phyloP scores from a whole-genome alignment of 108 stramenopile genomes.

The Cyclotella cryptica region DNA sequence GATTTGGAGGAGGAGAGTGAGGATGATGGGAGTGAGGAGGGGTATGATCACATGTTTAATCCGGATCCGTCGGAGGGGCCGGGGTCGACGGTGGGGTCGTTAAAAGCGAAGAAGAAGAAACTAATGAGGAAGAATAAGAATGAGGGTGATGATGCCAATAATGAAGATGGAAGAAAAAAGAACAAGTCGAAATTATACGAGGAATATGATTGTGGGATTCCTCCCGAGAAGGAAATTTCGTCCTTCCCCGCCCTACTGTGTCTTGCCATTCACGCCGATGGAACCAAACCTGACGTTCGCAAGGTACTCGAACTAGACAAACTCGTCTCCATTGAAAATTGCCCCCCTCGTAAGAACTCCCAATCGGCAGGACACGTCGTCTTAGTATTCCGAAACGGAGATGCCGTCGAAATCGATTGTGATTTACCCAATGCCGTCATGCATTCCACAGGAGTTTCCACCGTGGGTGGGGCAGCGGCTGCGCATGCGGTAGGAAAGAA shows the following conservation, averaged over 20 bases:
- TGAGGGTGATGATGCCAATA: slow-evolving; percentile 19
- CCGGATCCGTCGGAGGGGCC: slow-evolving; percentile 29
- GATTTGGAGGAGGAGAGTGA: slow-evolving; percentile 44
- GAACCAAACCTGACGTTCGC: slow-evolving; percentile 85
- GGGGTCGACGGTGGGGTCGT: not conserved
- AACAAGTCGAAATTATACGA: slow-evolving; percentile 21
- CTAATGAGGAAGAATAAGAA: slow-evolving; percentile 22
- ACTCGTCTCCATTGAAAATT: slow-evolving; percentile 79
- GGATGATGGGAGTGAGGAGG: slow-evolving; percentile 54
- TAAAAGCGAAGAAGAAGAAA: slow-evolving; percentile 20
- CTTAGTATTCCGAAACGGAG: slow-evolving; percentile 81
- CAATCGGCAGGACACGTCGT: slow-evolving; percentile 62
- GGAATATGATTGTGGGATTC: slow-evolving; percentile 46
- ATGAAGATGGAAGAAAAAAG: slow-evolving; percentile 14
- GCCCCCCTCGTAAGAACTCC: slow-evolving; percentile 36
- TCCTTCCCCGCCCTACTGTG: slow-evolving; percentile 84
- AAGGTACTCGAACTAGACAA: slow-evolving; percentile 82
- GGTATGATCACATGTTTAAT: slow-evolving; percentile 57
- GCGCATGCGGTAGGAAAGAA: not conserved
- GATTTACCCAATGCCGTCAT: slow-evolving; percentile 48
- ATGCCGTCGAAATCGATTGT: slow-evolving; percentile 84
- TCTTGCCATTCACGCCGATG: slow-evolving; percentile 77
- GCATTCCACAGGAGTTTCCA: slow-evolving; percentile 14
- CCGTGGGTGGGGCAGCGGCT: slow-evolving; percentile 32
- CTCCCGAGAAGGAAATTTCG: slow-evolving; percentile 65